These are phyloP conservation scores for Sporothrix brasiliensis DNA, from an alignment of 2,329 filamentous ascomycete species.

Conservation along the genomic window DNA sequence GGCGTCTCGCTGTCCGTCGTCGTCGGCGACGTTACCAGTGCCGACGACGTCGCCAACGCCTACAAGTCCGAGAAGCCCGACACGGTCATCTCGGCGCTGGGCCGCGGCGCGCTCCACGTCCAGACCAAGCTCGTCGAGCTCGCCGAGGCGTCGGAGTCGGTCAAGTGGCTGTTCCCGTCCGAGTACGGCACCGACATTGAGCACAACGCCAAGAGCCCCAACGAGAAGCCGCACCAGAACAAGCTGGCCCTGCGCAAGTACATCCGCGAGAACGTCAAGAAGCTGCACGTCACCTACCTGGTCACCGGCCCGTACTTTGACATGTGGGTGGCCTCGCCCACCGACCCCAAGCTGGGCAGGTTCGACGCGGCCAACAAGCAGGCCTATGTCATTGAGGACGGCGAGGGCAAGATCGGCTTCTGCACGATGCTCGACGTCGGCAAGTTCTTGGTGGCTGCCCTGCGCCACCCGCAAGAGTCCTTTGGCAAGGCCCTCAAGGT, in stretches of 20 bases:
- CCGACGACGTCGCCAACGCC: constrained; percentile 57
- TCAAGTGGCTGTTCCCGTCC: constrained; percentile 68
- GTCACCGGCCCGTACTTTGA: constrained; percentile 72
- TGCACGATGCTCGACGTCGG: constrained; percentile 74
- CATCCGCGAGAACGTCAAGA: constrained; percentile 56
- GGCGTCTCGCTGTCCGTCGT: constrained; percentile 58
- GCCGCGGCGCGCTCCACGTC: constrained; percentile 61
- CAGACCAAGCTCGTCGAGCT: constrained; percentile 65
- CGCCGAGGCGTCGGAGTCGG: constrained; percentile 56
- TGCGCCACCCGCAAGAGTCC: constrained; percentile 58
- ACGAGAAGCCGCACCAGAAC: constrained; percentile 68
- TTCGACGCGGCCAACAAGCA: constrained; percentile 61
- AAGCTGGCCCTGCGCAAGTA: constrained; percentile 70
- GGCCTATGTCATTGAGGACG: constrained; percentile 65
- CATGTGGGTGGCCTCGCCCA: constrained; percentile 56
- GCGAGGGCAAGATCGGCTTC: constrained; percentile 64
- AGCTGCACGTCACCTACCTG: constrained; percentile 65
- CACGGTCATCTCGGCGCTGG: constrained; percentile 67
- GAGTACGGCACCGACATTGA: constrained; percentile 70
- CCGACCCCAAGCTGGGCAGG: constrained; percentile 52
- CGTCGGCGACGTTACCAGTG: constrained; percentile 57
- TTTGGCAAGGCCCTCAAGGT: constrained; percentile 64
- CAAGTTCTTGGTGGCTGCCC: constrained; percentile 63
- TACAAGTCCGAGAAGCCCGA: constrained; percentile 61
- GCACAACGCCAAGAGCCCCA: constrained; percentile 58